A percentile compares a stretch with the other conserved stretches of the same genome.
Evolutionary conservation across 768 basidiomycete species (phyloP).

Genomic region (Suillus weaverae): DNA sequence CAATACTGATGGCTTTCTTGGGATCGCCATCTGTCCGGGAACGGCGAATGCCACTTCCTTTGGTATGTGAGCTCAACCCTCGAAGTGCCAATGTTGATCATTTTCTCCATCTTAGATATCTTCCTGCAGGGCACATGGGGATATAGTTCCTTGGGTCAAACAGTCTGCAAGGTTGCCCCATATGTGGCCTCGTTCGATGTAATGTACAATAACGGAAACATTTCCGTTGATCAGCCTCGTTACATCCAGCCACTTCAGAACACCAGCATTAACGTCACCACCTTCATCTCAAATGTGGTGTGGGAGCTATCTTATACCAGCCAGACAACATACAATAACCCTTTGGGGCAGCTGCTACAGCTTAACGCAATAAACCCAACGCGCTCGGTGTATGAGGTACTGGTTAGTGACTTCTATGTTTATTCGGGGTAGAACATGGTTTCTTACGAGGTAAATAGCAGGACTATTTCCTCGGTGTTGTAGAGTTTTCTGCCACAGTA

Average conservation of each 20-base stretch:
- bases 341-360: neutral
- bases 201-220: neutral
- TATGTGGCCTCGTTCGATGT: neutral
- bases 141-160: neutral
- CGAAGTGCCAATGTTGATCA: neutral
- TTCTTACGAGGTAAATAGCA: neutral
- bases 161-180: neutral
- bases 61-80: neutral
- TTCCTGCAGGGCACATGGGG: neutral
- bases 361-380: neutral
- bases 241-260: neutral
- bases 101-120: neutral
- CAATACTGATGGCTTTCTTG: neutral
- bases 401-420: neutral
- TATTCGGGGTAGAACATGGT: neutral
- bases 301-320: neutral
- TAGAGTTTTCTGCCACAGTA: slow-evolving; percentile 11
- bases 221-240: neutral
- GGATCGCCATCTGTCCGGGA: neutral
- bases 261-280: neutral
- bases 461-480: slow-evolving; percentile 7
- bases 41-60: neutral
- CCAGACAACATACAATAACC: neutral
- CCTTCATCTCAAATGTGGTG: neutral
- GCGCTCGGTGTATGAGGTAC: neutral